A percentile compares a stretch with the other conserved stretches of the same genome.
These are phyloP conservation scores for Trichoderma sp. DNA, from an alignment of 2,329 filamentous ascomycete species.

Conservation along the genomic window DNA sequence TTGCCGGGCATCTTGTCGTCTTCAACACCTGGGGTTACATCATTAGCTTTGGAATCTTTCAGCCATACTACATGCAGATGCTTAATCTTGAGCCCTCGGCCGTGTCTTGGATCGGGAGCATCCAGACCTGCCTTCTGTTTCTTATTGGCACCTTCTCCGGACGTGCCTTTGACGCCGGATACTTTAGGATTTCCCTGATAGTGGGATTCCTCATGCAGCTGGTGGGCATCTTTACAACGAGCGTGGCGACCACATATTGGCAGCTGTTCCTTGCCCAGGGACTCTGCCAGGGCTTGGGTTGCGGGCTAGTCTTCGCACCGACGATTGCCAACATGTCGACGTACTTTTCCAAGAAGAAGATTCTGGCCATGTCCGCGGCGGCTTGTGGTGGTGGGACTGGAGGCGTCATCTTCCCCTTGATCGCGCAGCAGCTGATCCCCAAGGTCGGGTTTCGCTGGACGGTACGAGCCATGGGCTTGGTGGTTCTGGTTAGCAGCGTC, in stretches of 20 bases:
- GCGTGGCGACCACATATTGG: slow-evolving; percentile 42
- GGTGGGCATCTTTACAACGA: slow-evolving; percentile 45
- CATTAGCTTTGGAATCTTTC: slow-evolving; percentile 40
- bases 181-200: slow-evolving; percentile 34
- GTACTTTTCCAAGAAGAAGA: slow-evolving; percentile 59
- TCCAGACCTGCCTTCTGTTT: slow-evolving; percentile 44
- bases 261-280: slow-evolving; percentile 52
- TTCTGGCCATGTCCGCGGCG: slow-evolving; percentile 57
- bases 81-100: slow-evolving; percentile 34
- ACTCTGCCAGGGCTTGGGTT: slow-evolving; percentile 54
- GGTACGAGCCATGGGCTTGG: slow-evolving; percentile 57
- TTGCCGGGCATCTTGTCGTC: slow-evolving; percentile 37
- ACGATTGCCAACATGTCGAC: slow-evolving; percentile 54
- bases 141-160: slow-evolving; percentile 42
- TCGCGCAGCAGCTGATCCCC: slow-evolving; percentile 54
- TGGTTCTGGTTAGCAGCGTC: slow-evolving; percentile 48
- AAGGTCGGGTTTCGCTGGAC: slow-evolving; percentile 63
- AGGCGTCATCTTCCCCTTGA: slow-evolving; percentile 60
- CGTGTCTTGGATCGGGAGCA: slow-evolving; percentile 49
- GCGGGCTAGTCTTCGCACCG: slow-evolving; percentile 53
- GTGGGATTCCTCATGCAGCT: slow-evolving; percentile 42
- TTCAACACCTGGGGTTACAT: slow-evolving; percentile 41
- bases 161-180: slow-evolving; percentile 41
- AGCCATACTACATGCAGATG: slow-evolving; percentile 36
- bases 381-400: slow-evolving; percentile 60